Evolutionary conservation across 257 asterid genomes (phyloP).

Genomic region (Gardenia jasminoides): DNA sequence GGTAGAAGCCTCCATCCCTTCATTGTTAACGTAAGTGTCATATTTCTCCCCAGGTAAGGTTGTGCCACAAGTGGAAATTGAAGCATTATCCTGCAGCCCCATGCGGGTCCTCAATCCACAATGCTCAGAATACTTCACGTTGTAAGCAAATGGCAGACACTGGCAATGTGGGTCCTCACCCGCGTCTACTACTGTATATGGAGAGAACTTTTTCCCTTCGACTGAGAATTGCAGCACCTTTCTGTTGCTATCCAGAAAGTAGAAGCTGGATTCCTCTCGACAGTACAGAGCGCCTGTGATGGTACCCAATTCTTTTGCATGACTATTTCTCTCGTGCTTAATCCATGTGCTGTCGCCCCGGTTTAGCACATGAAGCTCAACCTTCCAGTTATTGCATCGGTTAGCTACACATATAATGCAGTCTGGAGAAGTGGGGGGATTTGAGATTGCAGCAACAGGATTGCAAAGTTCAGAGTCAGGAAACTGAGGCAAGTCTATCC

Average conservation of each 20-base stretch:
- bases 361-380: slow-evolving; percentile 14
- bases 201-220: neutral
- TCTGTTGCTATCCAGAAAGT: neutral
- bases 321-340: neutral
- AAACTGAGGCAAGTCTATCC: slow-evolving; percentile 23
- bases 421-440: slow-evolving; percentile 23
- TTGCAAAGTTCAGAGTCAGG: slow-evolving; percentile 22
- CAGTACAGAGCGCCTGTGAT: slow-evolving; percentile 7
- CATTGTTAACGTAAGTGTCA: slow-evolving; percentile 8
- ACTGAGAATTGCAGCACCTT: slow-evolving; percentile 7
- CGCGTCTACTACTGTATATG: neutral
- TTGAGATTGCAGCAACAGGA: slow-evolving; percentile 22
- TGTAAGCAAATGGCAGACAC: neutral
- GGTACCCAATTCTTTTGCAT: neutral
- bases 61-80: slow-evolving; percentile 19
- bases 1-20: slow-evolving; percentile 11
- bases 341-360: slow-evolving; percentile 18
- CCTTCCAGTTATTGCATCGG: neutral
- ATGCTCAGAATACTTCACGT: neutral
- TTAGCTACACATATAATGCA: slow-evolving; percentile 17
- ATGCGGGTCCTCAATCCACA: neutral
- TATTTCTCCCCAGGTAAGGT: neutral
- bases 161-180: neutral
- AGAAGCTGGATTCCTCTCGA: slow-evolving; percentile 5
- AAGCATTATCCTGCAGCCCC: slow-evolving; percentile 17